Evolutionary conservation across 148 eudicot species (phyloP).

Genomic region (Rhododendron griersonianum): DNA sequence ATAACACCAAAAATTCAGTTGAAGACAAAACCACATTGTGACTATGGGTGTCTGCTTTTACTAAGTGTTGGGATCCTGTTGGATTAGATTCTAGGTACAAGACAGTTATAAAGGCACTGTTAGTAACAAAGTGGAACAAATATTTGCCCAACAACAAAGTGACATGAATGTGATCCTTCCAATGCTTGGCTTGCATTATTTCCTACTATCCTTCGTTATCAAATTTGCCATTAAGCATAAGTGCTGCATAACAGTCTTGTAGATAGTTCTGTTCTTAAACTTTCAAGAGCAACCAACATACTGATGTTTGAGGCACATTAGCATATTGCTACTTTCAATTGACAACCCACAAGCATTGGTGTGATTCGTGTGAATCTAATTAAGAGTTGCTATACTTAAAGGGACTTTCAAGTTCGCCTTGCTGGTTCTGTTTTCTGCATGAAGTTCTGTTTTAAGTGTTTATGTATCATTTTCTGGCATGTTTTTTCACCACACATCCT

Average conservation of each 20-base stretch:
- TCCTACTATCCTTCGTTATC: neutral
- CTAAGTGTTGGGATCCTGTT: neutral
- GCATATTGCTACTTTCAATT: neutral
- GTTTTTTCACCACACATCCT: neutral
- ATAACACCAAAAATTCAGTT: neutral
- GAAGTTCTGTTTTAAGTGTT: neutral
- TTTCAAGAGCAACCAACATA: neutral
- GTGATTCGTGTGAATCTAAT: neutral
- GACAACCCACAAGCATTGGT: neutral
- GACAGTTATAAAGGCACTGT: neutral
- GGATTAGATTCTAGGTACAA: neutral
- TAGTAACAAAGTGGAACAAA: neutral
- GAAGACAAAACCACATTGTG: neutral
- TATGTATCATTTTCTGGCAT: neutral
- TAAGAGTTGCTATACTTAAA: neutral
- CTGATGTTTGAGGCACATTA: neutral
- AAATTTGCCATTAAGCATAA: neutral
- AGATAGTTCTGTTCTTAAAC: neutral
- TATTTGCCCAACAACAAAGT: neutral
- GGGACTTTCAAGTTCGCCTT: neutral
- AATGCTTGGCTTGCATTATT: neutral
- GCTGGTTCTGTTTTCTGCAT: neutral
- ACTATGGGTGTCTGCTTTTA: neutral
- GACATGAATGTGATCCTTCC: neutral
- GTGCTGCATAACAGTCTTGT: neutral